Evolutionary conservation across 352 stramenopile genomes (phyloP).

Genomic region (Phytophthora hybrid): DNA sequence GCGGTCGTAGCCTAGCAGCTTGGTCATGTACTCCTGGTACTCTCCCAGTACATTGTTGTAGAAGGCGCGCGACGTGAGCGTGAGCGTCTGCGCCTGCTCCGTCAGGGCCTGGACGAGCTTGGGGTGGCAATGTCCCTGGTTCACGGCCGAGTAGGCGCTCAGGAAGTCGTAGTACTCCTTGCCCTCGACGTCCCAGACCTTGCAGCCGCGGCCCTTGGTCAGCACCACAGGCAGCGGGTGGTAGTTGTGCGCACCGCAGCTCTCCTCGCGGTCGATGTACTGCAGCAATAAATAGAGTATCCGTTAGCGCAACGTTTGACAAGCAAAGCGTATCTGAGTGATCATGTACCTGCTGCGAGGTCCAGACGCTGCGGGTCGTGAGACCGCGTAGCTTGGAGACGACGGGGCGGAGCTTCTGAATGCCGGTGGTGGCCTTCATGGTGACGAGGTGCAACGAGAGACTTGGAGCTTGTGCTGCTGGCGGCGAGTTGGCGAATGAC

Average conservation of each 20-base stretch:
- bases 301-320: conserved; percentile 19
- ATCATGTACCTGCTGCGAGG: conserved; percentile 49
- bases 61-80: conserved; percentile 98
- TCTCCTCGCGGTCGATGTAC: conserved; percentile 91
- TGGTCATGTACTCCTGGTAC: conserved; percentile 98
- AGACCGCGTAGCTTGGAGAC: conserved; percentile 23
- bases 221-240: conserved; percentile 98
- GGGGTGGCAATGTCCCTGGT: conserved; percentile 98
- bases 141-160: conserved; percentile 93
- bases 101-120: conserved; percentile 96
- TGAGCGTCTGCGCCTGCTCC: conserved; percentile 95
- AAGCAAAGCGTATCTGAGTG: background rate
- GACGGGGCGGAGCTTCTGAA: conserved; percentile 25
- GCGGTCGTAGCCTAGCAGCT: conserved; percentile 97
- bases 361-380: conserved; percentile 46
- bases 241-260: conserved; percentile 98
- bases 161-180: conserved; percentile 99
- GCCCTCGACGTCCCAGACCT: conserved; percentile 97
- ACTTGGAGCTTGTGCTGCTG: conserved; percentile 14
- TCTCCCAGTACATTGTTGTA: conserved; percentile 98
- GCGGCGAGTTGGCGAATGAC: conserved; percentile 37
- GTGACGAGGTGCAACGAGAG: background rate
- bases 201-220: conserved; percentile 90
- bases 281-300: conserved; percentile 26
- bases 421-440: conserved; percentile 29